Conservation (phyloP, 179 eudicot genomes). For the Beta macrorhiza region DNA sequence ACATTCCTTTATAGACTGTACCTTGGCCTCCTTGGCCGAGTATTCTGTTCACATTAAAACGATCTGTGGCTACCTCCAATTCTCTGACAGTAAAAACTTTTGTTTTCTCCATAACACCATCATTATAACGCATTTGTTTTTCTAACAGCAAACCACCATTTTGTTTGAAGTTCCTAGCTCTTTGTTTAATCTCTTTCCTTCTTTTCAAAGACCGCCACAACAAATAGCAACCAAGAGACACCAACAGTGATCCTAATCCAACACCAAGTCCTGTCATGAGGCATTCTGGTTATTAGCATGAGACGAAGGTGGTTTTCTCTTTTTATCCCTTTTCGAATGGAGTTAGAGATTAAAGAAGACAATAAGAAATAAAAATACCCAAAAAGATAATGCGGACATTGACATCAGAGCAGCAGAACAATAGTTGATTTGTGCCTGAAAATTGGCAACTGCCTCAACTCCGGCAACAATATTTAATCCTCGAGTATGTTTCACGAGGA, state of each 20-base stretch:
- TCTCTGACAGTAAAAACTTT: constrained; percentile 40
- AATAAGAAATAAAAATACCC: no score
- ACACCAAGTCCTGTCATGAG: constrained; percentile 20
- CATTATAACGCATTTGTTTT: constrained; percentile 27
- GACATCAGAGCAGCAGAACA: no score
- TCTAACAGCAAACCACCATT: constrained; percentile 32
- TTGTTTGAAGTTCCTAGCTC: constrained; percentile 29
- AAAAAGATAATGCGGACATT: no score
- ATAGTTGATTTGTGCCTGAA: no score
- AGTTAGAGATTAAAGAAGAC: no score
- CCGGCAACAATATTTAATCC: no score
- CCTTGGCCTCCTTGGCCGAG: constrained; percentile 41
- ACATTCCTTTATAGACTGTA: constrained; percentile 43
- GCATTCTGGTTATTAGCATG: background rate
- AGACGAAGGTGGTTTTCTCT: no score
- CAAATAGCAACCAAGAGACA: constrained; percentile 15
- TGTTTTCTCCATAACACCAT: constrained; percentile 37
- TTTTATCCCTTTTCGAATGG: no score
- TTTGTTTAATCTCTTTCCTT: constrained; percentile 19
- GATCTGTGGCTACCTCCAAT: constrained; percentile 42
- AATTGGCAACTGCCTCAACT: no score
- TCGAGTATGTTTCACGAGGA: no score
- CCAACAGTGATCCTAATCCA: constrained; percentile 19
- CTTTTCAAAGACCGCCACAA: constrained; percentile 14
- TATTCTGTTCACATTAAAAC: constrained; percentile 38